These are phyloP conservation scores for Avena insularis DNA, from an alignment of 176 grass and related monocot genomes.

Conservation along the genomic window DNA sequence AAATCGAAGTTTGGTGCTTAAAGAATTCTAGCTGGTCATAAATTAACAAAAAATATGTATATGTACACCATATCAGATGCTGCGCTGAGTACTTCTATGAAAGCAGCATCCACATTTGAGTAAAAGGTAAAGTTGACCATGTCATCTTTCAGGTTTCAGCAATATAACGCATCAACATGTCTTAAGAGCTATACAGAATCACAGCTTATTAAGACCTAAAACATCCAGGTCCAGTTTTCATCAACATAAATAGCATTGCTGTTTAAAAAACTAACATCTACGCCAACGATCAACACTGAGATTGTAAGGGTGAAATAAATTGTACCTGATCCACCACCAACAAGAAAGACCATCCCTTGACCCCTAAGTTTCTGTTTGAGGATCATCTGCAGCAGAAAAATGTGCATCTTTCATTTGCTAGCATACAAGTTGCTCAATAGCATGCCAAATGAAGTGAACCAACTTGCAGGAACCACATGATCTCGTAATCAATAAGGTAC, in stretches of 20 bases:
- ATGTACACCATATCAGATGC: not conserved
- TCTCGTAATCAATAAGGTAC: slow-evolving; percentile 15
- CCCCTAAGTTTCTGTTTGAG: slow-evolving; percentile 96
- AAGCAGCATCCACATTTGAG: not conserved
- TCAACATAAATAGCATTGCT: slow-evolving; percentile 15
- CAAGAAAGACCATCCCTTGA: slow-evolving; percentile 92
- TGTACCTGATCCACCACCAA: slow-evolving; percentile 88
- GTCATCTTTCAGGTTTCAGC: slow-evolving; percentile 29
- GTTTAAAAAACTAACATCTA: slow-evolving; percentile 16
- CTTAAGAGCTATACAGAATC: slow-evolving; percentile 28
- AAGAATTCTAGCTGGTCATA: not conserved
- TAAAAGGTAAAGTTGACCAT: slow-evolving; percentile 10
- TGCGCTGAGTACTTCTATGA: not conserved
- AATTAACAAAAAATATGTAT: not conserved
- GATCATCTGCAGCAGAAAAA: slow-evolving; percentile 62
- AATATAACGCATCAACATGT: not conserved
- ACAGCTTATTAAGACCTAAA: slow-evolving; percentile 11
- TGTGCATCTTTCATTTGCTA: slow-evolving; percentile 32
- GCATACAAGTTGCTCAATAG: slow-evolving; percentile 12
- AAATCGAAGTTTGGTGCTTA: slow-evolving; percentile 17
- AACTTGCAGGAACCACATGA: slow-evolving; percentile 5
- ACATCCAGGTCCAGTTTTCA: not conserved
- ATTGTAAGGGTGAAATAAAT: slow-evolving; percentile 18
- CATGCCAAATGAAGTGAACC: slow-evolving; percentile 30
- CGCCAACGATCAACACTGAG: not conserved